Base-by-base conservation (phyloP, 768 basidiomycete species). In the Kwoniella sp. region DNA sequence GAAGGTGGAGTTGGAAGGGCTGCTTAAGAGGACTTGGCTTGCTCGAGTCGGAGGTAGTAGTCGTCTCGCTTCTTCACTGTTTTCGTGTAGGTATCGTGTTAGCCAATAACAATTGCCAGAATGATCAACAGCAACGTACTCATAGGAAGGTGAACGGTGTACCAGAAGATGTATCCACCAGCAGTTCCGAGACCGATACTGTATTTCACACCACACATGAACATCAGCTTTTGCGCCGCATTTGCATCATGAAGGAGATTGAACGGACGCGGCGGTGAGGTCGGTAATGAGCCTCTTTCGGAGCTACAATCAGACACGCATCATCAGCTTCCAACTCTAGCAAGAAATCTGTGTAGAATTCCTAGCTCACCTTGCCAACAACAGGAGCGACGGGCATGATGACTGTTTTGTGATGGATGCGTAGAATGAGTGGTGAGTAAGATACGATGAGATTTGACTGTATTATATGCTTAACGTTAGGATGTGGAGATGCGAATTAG, bases 91-190 rank as follows among this genome's bases (percentile, higher is more conserved):
- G 30, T 17, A 12, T 47, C n/a, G 3, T 21, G 55, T 60, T 40
- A 47, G 27, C 37, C 24, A 40, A 47, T n/a, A 24, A 48, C 25
- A 47, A 9, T 22, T n/a, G 37, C 9, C 5, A 49, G 26, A 33
- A 49, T 44, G 40, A 37, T 10, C 25, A 30, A 8, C 33, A 33
- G 33, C 5, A 26, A 58, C 63, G 19, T 27, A 65, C 64, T 65
- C 58, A 60, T 60, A 27, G 64, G 64, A 36, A 65, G 22, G 58
- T 65, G 64, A n/a, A 65, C 64, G 17, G 64, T 65, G 64, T 65
- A 65, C 64, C 64, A 65, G 64, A 65, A 65, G 33, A 60, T 26
- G 58, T 65, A 65, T 36, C 57, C 64, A 55, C 58, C 58, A n/a
- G 64, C 64, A 27, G 47, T 40, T 60, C 64, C 64, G 26, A 65